phyloP scores from a whole-genome alignment of 768 basidiomycete species.

The Inosperma sp. region DNA sequence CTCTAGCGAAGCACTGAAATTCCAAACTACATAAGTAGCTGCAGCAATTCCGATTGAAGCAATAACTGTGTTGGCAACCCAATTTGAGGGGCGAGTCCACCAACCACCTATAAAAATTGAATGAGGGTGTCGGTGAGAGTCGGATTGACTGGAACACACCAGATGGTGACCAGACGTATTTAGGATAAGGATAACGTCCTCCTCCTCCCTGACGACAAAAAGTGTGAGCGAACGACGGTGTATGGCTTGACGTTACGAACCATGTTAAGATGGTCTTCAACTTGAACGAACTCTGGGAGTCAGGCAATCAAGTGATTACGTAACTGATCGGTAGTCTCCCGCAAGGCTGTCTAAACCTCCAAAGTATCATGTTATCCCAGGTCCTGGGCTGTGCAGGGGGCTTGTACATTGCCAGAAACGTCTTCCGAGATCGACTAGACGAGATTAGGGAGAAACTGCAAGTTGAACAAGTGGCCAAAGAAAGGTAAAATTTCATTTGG shows the following conservation, averaged over 20 bases:
- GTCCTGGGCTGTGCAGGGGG: constrained; percentile 52
- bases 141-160: too few species aligned
- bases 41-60: constrained; percentile 63
- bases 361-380: constrained; percentile 33
- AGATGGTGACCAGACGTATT: constrained; percentile 92
- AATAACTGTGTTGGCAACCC: constrained; percentile 81
- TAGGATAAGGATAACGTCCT: constrained; percentile 86
- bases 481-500: not conserved
- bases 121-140: too few species aligned
- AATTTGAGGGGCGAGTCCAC: constrained; percentile 91
- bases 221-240: too few species aligned
- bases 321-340: too few species aligned
- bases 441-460: constrained; percentile 63
- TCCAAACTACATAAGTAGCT: constrained; percentile 63
- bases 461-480: constrained; percentile 33
- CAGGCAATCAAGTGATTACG: too few species aligned
- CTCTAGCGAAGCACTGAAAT: constrained; percentile 73
- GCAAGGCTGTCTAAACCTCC: too few species aligned
- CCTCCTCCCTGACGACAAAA: constrained; percentile 80
- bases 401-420: constrained; percentile 57
- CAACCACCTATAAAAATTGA: constrained; percentile 69
- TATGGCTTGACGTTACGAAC: too few species aligned
- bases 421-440: constrained; percentile 56
- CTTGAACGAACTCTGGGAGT: too few species aligned
- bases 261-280: too few species aligned